These are phyloP conservation scores for Chenopodium quinoa DNA, from an alignment of 148 eudicot species.

Conservation along the genomic window DNA sequence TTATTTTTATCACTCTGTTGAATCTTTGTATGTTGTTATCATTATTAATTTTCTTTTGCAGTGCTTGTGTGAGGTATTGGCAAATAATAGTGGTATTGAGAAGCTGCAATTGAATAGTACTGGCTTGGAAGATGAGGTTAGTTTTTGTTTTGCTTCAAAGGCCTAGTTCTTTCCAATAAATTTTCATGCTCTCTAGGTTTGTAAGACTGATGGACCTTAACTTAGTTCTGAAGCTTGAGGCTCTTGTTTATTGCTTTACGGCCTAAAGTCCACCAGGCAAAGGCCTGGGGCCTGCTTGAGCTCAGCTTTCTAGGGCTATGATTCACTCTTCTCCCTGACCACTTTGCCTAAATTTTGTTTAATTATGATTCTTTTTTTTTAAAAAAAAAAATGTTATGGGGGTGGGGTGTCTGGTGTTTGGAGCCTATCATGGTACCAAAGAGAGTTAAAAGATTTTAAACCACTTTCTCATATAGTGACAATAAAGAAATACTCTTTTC, in stretches of 20 bases:
- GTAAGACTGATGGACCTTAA: neutral
- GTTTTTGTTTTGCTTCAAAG: conserved; percentile 17
- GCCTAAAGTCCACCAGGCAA: neutral
- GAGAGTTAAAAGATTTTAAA: neutral
- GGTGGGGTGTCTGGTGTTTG: neutral
- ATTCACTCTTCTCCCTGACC: neutral
- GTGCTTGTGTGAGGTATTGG: conserved; percentile 69
- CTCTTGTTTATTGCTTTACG: neutral
- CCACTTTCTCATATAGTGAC: neutral
- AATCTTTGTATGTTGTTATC: conserved; percentile 3
- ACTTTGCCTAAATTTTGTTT: neutral
- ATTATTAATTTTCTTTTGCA: conserved; percentile 25
- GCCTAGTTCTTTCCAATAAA: neutral
- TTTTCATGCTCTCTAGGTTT: neutral
- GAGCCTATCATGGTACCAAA: neutral
- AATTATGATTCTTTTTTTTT: neutral
- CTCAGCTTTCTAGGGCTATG: neutral
- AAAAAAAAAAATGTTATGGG: neutral
- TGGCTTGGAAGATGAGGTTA: conserved; percentile 90
- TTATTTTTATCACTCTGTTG: neutral
- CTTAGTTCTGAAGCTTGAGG: neutral
- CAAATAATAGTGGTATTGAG: conserved; percentile 67
- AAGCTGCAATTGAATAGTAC: conserved; percentile 84
- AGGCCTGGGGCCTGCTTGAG: neutral
- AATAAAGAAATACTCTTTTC: conserved; percentile 12